These are phyloP conservation scores for Mollisiaceae sp. DNA, from an alignment of 2,329 filamentous ascomycete species.

Conservation along the genomic window DNA sequence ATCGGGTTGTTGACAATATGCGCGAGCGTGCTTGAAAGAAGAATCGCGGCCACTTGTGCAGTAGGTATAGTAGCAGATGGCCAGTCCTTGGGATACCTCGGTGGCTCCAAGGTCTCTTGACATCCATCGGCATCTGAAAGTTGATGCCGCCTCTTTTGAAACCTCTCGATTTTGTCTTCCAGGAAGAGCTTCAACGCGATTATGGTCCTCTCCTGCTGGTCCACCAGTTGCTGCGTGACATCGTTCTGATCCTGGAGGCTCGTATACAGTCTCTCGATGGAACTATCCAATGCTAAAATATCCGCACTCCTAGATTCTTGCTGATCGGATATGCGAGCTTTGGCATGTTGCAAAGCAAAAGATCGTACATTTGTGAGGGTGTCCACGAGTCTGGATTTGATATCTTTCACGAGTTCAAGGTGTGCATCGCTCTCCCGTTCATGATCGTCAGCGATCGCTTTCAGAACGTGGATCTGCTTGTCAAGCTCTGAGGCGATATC, in stretches of 20 bases:
- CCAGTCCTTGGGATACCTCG: not conserved
- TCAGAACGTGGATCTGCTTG: not conserved
- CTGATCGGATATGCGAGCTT: not conserved
- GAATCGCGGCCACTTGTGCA: not conserved
- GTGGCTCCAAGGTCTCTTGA: not conserved
- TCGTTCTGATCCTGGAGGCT: not conserved
- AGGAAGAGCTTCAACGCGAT: not conserved
- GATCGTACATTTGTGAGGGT: not conserved
- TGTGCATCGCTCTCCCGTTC: not conserved
- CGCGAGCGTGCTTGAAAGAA: not conserved
- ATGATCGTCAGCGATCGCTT: not conserved
- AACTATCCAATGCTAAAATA: not conserved
- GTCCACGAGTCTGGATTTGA: not conserved
- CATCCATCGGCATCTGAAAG: not conserved
- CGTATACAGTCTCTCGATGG: not conserved
- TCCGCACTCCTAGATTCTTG: not conserved
- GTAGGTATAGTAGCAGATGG: slow-evolving; percentile 1
- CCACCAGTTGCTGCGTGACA: not conserved
- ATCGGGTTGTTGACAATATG: not conserved
- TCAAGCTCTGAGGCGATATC: not conserved
- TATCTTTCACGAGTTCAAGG: not conserved
- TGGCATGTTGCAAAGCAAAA: not conserved
- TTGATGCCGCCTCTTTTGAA: not conserved
- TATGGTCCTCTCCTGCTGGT: not conserved
- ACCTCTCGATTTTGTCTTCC: not conserved